Conservation (phyloP, 1,284 basidiomycete species). For the Rhodotorula sp. region DNA sequence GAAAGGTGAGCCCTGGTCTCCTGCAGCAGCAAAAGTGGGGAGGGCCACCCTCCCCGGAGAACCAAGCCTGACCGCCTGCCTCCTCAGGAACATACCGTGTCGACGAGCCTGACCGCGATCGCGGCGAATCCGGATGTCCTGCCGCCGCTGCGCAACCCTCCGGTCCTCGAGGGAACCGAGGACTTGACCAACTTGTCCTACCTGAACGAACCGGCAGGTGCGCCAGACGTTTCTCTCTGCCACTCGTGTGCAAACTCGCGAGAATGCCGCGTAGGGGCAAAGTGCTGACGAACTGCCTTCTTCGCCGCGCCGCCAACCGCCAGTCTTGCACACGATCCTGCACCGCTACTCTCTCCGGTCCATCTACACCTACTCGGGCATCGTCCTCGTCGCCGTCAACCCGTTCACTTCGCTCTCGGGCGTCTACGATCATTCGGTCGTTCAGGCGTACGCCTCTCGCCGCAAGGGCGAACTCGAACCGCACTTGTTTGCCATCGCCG, state of each 20-base stretch:
- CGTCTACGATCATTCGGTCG: constrained; percentile 84
- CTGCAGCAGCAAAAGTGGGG: background rate
- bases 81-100: constrained; percentile 69
- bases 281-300: background rate
- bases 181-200: constrained; percentile 97
- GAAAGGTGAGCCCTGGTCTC: constrained; percentile 61
- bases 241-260: background rate
- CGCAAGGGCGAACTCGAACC: constrained; percentile 94
- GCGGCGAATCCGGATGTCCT: constrained; percentile 52
- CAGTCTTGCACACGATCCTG: constrained; percentile 93
- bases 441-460: constrained; percentile 92
- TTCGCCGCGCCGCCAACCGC: background rate
- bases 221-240: constrained; percentile 39
- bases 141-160: constrained; percentile 94
- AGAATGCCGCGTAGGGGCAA: background rate
- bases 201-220: constrained; percentile 95
- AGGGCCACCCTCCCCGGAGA: background rate
- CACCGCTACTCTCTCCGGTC: constrained; percentile 96
- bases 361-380: constrained; percentile 99
- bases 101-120: constrained; percentile 64
- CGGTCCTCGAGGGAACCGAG: constrained; percentile 92
- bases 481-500: constrained; percentile 97
- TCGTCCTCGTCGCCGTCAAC: constrained; percentile 95
- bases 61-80: background rate
- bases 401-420: constrained; percentile 71